Percentiles rank a stretch among this genome's conserved stretches.
phyloP scores from a whole-genome alignment of 176 grass and related monocot genomes.

The Eragrostis nindensis region DNA sequence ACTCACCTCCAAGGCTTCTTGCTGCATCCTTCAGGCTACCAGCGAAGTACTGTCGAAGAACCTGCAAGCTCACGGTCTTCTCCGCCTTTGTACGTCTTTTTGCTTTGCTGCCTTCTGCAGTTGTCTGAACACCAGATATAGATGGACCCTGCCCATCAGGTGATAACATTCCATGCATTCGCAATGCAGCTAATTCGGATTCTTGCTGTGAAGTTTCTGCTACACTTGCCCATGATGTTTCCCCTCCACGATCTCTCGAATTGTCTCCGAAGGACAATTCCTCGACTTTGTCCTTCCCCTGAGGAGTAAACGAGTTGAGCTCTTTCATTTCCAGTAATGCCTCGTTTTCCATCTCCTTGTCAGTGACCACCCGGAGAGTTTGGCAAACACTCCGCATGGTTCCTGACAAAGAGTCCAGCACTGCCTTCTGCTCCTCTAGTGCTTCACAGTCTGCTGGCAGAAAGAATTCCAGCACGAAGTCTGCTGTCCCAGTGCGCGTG shows the following conservation, averaged over 20 bases:
- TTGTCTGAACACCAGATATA: conserved; percentile 35
- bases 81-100: conserved; percentile 79
- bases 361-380: conserved; percentile 72
- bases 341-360: conserved; percentile 80
- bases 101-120: conserved; percentile 46
- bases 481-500: conserved; percentile 60
- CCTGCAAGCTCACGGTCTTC: conserved; percentile 83
- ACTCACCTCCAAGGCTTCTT: conserved; percentile 87
- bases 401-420: conserved; percentile 83
- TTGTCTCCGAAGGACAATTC: conserved; percentile 46
- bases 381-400: conserved; percentile 74
- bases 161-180: conserved; percentile 40
- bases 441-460: conserved; percentile 63
- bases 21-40: conserved; percentile 98
- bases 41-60: conserved; percentile 89
- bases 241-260: conserved; percentile 41
- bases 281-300: conserved; percentile 55
- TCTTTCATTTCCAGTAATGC: conserved; percentile 54
- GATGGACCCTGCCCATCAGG: conserved; percentile 40
- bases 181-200: conserved; percentile 45
- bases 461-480: conserved; percentile 96
- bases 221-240: conserved; percentile 42
- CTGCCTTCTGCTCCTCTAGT: conserved; percentile 70
- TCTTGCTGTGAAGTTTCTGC: conserved; percentile 55
- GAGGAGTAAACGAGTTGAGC: conserved; percentile 50